A percentile compares a stretch with the other conserved stretches of the same genome.
Conservation (phyloP, 1,139 yeast genomes). For the Lodderomyces beijingensis region DNA sequence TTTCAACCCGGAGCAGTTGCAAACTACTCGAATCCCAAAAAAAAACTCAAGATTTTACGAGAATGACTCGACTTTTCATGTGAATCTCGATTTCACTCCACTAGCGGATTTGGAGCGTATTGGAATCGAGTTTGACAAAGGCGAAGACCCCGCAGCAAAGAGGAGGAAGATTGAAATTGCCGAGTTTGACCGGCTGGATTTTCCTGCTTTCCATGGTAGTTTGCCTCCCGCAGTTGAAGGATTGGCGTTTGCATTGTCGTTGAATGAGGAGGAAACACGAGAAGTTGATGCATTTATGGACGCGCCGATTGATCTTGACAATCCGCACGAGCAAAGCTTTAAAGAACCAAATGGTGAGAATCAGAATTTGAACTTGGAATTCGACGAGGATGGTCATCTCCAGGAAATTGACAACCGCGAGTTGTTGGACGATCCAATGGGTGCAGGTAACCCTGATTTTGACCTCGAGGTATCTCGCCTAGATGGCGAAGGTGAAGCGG, state of each 20-base stretch:
- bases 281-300: constrained; percentile 13
- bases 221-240: background rate
- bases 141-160: constrained; percentile 6
- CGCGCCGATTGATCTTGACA: constrained; percentile 6
- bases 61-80: constrained; percentile 42
- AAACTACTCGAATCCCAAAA: background rate
- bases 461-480: background rate
- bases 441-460: background rate
- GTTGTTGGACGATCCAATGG: background rate
- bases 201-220: constrained; percentile 3
- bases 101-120: constrained; percentile 10
- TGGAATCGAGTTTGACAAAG: background rate
- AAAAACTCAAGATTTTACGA: constrained; percentile 16
- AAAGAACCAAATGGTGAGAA: background rate
- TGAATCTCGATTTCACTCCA: constrained; percentile 26
- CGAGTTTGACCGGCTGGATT: constrained; percentile 9
- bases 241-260: constrained; percentile 4
- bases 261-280: constrained; percentile 6
- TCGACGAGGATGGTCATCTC: constrained; percentile 14
- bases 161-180: constrained; percentile 16
- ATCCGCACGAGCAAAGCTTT: background rate
- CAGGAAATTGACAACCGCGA: constrained; percentile 1
- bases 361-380: constrained; percentile 12
- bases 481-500: background rate
- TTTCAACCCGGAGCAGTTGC: no score